A percentile compares a stretch with the other conserved stretches of the same genome.
Evolutionary conservation across 768 basidiomycete genomes (phyloP).

Genomic region (Polyporus arcularius): DNA sequence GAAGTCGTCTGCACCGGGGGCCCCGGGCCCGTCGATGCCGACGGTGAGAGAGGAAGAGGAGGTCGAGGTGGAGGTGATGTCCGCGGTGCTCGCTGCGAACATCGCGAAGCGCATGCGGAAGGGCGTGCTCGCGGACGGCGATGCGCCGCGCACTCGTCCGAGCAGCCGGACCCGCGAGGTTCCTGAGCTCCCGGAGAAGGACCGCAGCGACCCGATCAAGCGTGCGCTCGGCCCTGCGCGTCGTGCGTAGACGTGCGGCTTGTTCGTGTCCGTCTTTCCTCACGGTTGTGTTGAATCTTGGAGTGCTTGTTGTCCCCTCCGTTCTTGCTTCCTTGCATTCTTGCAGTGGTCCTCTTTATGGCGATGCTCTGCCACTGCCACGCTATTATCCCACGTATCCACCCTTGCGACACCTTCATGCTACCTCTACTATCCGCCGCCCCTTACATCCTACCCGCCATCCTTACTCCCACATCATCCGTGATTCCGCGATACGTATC

Average conservation of each 20-base stretch:
- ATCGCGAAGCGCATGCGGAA: constrained; percentile 18
- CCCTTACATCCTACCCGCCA: neutral
- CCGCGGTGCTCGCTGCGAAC: constrained; percentile 19
- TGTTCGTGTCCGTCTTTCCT: neutral
- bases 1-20: constrained; percentile 4
- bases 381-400: too few species aligned
- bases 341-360: neutral
- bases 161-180: constrained; percentile 12
- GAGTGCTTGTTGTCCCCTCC: too few species aligned
- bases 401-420: too few species aligned
- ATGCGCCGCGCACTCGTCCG: constrained; percentile 19
- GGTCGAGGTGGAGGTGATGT: constrained; percentile 20
- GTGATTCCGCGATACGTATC: constrained; percentile 9
- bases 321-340: too few species aligned
- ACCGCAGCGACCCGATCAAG: constrained; percentile 24
- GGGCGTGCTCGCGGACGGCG: constrained; percentile 7
- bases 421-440: neutral
- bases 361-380: neutral
- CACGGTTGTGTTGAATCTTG: too few species aligned
- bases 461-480: neutral
- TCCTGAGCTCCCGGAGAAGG: constrained; percentile 22
- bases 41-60: constrained; percentile 3
- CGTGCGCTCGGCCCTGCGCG: constrained; percentile 24
- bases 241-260: neutral
- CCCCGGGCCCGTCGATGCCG: neutral